Percentiles rank a stretch among this genome's conserved stretches.
phyloP scores from a whole-genome alignment of 2,329 filamentous ascomycete genomes.

The Coleophoma eucalyptorum region DNA sequence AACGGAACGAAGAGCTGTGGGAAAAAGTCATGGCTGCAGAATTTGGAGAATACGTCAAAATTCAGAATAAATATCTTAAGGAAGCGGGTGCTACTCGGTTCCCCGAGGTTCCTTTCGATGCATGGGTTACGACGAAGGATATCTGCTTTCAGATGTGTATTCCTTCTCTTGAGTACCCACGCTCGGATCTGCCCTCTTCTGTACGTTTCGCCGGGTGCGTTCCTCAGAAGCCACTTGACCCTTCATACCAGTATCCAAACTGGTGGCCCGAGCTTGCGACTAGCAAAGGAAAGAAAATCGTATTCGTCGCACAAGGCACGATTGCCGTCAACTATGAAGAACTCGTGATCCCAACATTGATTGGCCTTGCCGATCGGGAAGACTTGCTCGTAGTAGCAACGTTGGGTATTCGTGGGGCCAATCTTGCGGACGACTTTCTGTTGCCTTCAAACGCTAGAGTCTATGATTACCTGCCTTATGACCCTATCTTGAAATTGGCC shows the following conservation, averaged over 20 bases:
- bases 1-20: constrained; percentile 26
- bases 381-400: constrained; percentile 29
- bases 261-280: constrained; percentile 41
- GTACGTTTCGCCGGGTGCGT: constrained; percentile 39
- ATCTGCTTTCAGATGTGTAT: constrained; percentile 27
- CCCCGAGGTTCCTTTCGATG: constrained; percentile 16
- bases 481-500: constrained; percentile 28
- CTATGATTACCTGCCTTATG: constrained; percentile 32
- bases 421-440: constrained; percentile 17
- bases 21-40: constrained; percentile 16
- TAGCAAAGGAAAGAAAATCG: constrained; percentile 28
- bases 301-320: constrained; percentile 33
- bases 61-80: constrained; percentile 6
- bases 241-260: constrained; percentile 27
- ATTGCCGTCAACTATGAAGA: constrained; percentile 23
- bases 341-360: constrained; percentile 30
- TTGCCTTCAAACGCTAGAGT: constrained; percentile 29
- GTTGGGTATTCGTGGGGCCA: constrained; percentile 11
- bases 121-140: constrained; percentile 14
- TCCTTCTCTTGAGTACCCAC: constrained; percentile 29
- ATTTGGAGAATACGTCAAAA: neutral
- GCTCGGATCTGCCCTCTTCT: constrained; percentile 29
- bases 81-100: constrained; percentile 19
- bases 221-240: constrained; percentile 24
- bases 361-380: constrained; percentile 23